phyloP scores from a whole-genome alignment of 176 grass and related monocot species.

The Musa acuminata region DNA sequence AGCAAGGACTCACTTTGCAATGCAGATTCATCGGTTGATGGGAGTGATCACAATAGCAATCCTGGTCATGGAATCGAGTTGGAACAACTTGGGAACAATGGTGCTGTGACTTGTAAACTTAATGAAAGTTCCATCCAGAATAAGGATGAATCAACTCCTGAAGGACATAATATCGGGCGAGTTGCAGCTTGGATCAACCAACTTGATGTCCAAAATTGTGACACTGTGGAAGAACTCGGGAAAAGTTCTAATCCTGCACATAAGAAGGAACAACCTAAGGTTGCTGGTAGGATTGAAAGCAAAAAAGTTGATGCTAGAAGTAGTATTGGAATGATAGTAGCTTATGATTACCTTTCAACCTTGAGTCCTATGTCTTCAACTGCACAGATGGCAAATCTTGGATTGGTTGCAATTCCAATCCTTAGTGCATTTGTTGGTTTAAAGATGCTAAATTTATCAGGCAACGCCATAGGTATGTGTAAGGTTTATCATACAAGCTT shows the following conservation, averaged over 20 bases:
- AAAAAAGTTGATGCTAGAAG: constrained; percentile 27
- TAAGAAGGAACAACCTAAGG: constrained; percentile 18
- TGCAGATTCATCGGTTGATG: constrained; percentile 20
- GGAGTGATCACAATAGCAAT: constrained; percentile 12
- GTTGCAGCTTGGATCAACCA: constrained; percentile 80
- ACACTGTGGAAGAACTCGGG: constrained; percentile 38
- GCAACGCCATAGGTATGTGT: constrained; percentile 66
- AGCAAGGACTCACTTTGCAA: constrained; percentile 20
- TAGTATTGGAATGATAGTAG: constrained; percentile 73
- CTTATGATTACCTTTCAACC: constrained; percentile 84
- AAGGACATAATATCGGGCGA: constrained; percentile 36
- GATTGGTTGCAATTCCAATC: constrained; percentile 44
- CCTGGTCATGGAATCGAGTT: constrained; percentile 25
- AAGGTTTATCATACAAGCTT: constrained; percentile 15
- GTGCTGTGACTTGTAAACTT: background rate
- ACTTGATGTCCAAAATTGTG: constrained; percentile 41
- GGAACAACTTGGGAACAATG: constrained; percentile 13
- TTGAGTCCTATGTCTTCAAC: constrained; percentile 62
- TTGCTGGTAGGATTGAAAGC: background rate
- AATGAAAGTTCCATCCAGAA: constrained; percentile 18
- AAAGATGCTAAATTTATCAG: constrained; percentile 63
- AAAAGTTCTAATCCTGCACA: constrained; percentile 36
- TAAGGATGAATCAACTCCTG: background rate
- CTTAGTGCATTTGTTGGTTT: constrained; percentile 60
- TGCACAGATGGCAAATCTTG: constrained; percentile 43